A percentile compares a stretch with the other conserved stretches of the same genome.
Conservation (phyloP, 2,329 filamentous ascomycete genomes). For the Hymenoscyphus salicellus region DNA sequence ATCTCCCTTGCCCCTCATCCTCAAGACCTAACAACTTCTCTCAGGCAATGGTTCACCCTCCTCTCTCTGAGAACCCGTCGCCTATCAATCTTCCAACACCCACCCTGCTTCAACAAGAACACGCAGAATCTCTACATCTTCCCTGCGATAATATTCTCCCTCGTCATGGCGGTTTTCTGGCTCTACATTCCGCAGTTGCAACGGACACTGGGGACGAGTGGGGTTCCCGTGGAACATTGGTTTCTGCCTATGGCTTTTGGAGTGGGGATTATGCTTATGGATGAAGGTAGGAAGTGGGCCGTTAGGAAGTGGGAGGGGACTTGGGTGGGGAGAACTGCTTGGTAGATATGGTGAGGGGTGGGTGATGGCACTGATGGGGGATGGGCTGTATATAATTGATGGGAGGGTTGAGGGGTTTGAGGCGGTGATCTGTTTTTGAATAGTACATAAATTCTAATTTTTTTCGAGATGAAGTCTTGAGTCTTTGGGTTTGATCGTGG, state of each 20-base stretch:
- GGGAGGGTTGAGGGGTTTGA: too few species aligned
- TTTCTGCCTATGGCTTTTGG: constrained; percentile 75
- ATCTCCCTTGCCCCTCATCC: too few species aligned
- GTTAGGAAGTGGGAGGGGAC: constrained; percentile 59
- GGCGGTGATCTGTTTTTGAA: too few species aligned
- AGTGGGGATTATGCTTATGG: constrained; percentile 58
- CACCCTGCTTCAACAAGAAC: constrained; percentile 60
- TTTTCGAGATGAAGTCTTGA: too few species aligned
- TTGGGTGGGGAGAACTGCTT: constrained; percentile 58
- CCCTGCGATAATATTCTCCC: constrained; percentile 65
- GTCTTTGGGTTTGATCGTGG: too few species aligned
- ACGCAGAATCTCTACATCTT: constrained; percentile 69
- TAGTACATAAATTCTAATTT: too few species aligned
- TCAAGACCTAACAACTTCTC: too few species aligned
- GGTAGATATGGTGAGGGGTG: too few species aligned
- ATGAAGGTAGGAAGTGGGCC: constrained; percentile 63
- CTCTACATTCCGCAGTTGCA: constrained; percentile 66
- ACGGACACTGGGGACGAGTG: constrained; percentile 55
- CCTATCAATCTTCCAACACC: constrained; percentile 68
- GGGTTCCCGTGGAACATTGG: constrained; percentile 70
- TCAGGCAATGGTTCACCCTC: constrained; percentile 70
- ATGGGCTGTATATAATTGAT: neutral
- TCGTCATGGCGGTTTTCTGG: constrained; percentile 69
- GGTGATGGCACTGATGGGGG: too few species aligned
- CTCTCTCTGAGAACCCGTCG: constrained; percentile 64